phyloP scores from a whole-genome alignment of 257 asterid genomes.

The Marsdenia floribunda region DNA sequence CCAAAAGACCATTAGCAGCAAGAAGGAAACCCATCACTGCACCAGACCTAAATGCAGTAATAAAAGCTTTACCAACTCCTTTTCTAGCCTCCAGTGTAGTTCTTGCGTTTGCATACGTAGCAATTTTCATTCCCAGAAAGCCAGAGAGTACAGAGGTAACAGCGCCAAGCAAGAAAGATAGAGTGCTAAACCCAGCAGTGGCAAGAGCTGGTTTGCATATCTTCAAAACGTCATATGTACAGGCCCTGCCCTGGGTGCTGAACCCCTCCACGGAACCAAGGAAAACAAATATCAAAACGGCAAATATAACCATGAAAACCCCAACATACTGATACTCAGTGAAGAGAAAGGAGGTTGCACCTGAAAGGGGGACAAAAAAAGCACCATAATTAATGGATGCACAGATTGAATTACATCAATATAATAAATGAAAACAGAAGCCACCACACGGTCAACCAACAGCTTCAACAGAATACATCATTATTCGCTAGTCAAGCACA shows the following conservation, averaged over 20 bases:
- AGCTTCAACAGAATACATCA: not conserved
- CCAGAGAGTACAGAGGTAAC: conserved; percentile 71
- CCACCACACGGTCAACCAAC: not conserved
- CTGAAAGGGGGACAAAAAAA: conserved; percentile 31
- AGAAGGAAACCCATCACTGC: conserved; percentile 86
- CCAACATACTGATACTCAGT: conserved; percentile 69
- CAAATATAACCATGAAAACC: conserved; percentile 67
- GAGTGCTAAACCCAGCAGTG: conserved; percentile 57
- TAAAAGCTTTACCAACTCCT: conserved; percentile 75
- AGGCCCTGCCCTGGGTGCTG: conserved; percentile 44
- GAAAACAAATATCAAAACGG: conserved; percentile 56
- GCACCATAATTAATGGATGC: not conserved
- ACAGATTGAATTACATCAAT: not conserved
- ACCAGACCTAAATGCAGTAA: conserved; percentile 65
- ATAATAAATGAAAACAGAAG: not conserved
- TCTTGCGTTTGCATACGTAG: conserved; percentile 73
- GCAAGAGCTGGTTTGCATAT: conserved; percentile 72
- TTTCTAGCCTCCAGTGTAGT: conserved; percentile 76
- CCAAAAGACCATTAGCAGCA: conserved; percentile 70
- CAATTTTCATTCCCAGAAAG: conserved; percentile 78
- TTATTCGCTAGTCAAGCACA: not conserved
- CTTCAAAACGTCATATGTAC: conserved; percentile 47
- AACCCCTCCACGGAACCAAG: conserved; percentile 74
- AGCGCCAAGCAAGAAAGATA: conserved; percentile 64
- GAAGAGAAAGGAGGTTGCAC: conserved; percentile 64